Evolutionary conservation across 139 green algal genomes (phyloP).

Genomic region (Chlorella sp.): DNA sequence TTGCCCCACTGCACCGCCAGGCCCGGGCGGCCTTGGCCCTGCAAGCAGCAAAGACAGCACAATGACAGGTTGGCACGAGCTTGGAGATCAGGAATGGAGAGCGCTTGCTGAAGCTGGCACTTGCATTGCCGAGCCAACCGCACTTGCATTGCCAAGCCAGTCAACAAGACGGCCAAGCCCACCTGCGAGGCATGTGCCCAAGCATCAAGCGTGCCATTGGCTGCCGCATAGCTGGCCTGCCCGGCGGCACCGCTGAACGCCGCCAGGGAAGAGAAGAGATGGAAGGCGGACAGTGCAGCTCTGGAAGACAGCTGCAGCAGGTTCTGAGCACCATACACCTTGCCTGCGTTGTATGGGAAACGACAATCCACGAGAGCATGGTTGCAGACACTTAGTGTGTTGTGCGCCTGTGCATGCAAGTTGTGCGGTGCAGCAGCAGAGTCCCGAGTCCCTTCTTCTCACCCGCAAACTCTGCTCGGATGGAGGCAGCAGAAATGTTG

Average conservation of each 20-base stretch:
- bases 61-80: background rate
- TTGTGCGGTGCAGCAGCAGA: too few relatives aligned
- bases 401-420: too few relatives aligned
- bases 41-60: background rate
- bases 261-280: constrained; percentile 68
- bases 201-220: constrained; percentile 59
- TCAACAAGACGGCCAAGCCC: background rate
- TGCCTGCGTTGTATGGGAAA: constrained; percentile 24
- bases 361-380: background rate
- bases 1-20: constrained; percentile 62
- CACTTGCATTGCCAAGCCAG: background rate
- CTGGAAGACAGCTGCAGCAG: background rate
- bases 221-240: constrained; percentile 62
- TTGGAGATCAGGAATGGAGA: too few relatives aligned
- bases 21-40: background rate
- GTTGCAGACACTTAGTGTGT: too few relatives aligned
- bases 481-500: constrained; percentile 28
- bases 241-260: constrained; percentile 56
- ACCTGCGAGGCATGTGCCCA: constrained; percentile 7
- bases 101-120: too few relatives aligned
- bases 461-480: constrained; percentile 44
- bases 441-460: too few relatives aligned
- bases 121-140: too few relatives aligned
- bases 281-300: constrained; percentile 19
- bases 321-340: constrained; percentile 43